Evolutionary conservation across 768 basidiomycete species (phyloP).

Genomic region (Leucocoprinus leucothites): DNA sequence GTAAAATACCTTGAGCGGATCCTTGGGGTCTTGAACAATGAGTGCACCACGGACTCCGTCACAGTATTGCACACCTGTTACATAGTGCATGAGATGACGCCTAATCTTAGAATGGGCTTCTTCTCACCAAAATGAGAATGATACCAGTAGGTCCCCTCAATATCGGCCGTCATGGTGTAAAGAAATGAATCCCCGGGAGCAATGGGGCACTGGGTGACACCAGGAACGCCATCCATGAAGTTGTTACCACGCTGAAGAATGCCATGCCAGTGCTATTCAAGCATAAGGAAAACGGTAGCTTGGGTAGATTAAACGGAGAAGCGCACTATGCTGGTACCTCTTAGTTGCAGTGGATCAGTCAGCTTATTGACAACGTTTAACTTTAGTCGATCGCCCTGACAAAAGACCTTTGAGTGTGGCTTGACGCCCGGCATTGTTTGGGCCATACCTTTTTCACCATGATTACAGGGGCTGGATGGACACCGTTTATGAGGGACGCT

Average conservation of each 20-base stretch:
- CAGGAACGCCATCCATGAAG: constrained; percentile 36
- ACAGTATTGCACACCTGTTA: constrained; percentile 36
- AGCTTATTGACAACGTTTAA: constrained; percentile 46
- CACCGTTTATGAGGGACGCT: not conserved
- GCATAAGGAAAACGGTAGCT: not conserved
- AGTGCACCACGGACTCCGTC: constrained; percentile 43
- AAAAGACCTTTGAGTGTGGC: not conserved
- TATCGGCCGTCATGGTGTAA: constrained; percentile 32
- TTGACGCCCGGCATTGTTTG: not conserved
- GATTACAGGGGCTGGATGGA: constrained; percentile 14
- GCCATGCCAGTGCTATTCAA: constrained; percentile 44
- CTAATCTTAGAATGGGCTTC: not conserved
- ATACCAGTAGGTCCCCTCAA: constrained; percentile 44
- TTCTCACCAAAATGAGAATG: constrained; percentile 17
- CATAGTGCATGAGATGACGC: too few relatives aligned
- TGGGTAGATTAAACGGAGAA: not conserved
- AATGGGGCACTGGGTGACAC: constrained; percentile 42
- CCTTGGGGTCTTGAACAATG: constrained; percentile 26
- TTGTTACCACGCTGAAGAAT: constrained; percentile 31
- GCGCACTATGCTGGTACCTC: constrained; percentile 45
- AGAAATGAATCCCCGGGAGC: constrained; percentile 34
- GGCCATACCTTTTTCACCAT: constrained; percentile 6
- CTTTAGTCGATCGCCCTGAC: constrained; percentile 34
- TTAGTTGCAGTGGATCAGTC: constrained; percentile 44
- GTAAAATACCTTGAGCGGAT: constrained; percentile 18